Conservation (phyloP, 2,329 filamentous ascomycete genomes). For the Celoporthe dispersa region DNA sequence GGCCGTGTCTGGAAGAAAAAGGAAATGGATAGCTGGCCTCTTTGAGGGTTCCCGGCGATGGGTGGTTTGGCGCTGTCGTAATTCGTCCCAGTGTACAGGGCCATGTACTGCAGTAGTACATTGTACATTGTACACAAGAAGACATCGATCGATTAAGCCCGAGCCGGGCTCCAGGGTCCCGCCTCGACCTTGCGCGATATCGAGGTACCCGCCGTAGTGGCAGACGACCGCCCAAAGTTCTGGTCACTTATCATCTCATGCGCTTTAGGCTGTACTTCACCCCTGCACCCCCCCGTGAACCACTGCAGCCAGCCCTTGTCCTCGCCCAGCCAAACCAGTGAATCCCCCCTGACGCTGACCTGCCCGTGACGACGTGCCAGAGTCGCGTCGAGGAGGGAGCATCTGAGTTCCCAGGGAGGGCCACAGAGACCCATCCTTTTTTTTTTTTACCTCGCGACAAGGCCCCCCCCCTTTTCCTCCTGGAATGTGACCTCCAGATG, state of each 20-base stretch:
- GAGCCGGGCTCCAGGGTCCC: not conserved
- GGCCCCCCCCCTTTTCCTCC: no score
- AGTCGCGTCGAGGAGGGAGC: not conserved
- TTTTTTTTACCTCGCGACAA: not conserved
- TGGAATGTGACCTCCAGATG: not conserved
- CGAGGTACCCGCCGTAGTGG: not conserved
- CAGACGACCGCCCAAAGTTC: not conserved
- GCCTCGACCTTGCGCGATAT: not conserved
- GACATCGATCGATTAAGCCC: not conserved
- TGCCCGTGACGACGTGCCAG: not conserved
- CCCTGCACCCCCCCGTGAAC: not conserved
- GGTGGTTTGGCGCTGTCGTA: not conserved
- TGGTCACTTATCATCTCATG: not conserved
- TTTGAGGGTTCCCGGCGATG: constrained; percentile 9
- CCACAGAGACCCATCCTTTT: not conserved
- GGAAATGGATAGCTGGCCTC: constrained; percentile 17
- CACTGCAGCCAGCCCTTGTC: not conserved
- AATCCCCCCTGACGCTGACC: not conserved
- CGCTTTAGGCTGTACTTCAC: not conserved
- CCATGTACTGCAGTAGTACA: not conserved
- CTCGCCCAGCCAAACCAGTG: not conserved
- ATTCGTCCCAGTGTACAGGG: constrained; percentile 1
- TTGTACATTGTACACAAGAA: not conserved
- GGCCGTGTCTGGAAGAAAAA: not conserved
- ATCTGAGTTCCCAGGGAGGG: not conserved